Base-by-base conservation (phyloP, 805 yeast genomes). In the Candida loeiensis region DNA sequence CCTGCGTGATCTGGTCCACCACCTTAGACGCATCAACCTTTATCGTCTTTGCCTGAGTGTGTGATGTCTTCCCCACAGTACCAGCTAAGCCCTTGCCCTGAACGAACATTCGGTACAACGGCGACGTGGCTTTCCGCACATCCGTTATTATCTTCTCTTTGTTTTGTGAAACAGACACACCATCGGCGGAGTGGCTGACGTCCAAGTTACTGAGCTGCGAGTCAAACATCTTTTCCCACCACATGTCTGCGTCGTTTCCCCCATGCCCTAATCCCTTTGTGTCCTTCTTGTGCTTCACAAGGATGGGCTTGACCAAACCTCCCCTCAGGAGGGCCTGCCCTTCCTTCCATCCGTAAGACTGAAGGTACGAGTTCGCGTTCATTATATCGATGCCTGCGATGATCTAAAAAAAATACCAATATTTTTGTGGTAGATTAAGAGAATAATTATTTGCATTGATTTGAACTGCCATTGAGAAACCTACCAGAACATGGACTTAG, bases 151-250 rank as follows among this genome's bases (percentile, higher is more conserved):
- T 71, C 31, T 65, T 66, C 19, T 73, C 77, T 9, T 48, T 48
- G 29, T 74, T 76, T 46, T 78, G 85, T 18, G 68, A 68, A 50
- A 85, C 81, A 6, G 69, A 57, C 0, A 85, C 71, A 1, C 53
- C 61, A 1, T 66, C 66, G 4, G 54, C 56, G 3, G 35, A 44
- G 2, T 56, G 45, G 15, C 47, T 59, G 6, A 87, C 86, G 43
- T 85, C 88, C 37, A 93, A 59, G 6, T 79, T 76, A 55, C 87
- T 86, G 47, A 91, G 71, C 49, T 89, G 96, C 1, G 96, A 96
- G 61, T 91, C 97, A 65, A 93, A 93, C 33, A 91, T 70, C 47
- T 86, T 74, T 50, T 91, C 99, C 99, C 99, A 91, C 99, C 99
- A 91, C 34, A 87, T 83, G 48, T 86, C 95, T 12, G 81, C 76